Conservation (phyloP, 768 basidiomycete genomes). For the Lactarius trivialis region DNA sequence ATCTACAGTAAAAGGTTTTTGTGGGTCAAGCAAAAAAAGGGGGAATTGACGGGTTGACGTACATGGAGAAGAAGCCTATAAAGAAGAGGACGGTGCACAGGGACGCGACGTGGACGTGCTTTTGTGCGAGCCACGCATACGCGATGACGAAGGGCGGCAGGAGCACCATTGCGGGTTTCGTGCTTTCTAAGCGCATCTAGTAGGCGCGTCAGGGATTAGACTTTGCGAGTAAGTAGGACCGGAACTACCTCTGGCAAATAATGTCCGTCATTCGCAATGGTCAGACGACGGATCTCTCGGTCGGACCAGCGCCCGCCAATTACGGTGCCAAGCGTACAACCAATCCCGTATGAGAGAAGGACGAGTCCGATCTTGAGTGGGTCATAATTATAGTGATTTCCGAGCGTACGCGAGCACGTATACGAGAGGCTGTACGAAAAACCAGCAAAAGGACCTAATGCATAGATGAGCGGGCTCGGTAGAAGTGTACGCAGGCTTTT, state of each 20-base stretch:
- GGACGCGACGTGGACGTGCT: conserved; percentile 56
- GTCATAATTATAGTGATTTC: conserved; percentile 53
- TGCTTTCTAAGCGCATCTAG: conserved; percentile 72
- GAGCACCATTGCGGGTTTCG: conserved; percentile 48
- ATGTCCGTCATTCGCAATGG: conserved; percentile 39
- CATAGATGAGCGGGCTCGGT: neutral
- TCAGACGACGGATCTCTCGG: conserved; percentile 36
- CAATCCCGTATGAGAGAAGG: conserved; percentile 65
- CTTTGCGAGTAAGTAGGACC: neutral
- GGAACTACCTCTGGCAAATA: conserved; percentile 55
- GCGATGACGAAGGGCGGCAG: conserved; percentile 56
- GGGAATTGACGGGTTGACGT: conserved; percentile 33
- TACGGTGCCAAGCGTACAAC: conserved; percentile 47
- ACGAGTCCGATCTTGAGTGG: conserved; percentile 70
- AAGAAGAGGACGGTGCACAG: conserved; percentile 68
- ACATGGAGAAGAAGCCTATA: conserved; percentile 70
- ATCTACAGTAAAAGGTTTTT: conserved; percentile 29
- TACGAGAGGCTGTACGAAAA: conserved; percentile 67
- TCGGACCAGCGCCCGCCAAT: conserved; percentile 58
- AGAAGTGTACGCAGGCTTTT: conserved; percentile 13
- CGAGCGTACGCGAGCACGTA: conserved; percentile 66
- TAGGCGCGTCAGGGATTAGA: neutral
- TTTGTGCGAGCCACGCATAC: conserved; percentile 69
- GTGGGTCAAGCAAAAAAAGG: neutral
- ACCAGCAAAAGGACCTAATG: conserved; percentile 60